These are phyloP conservation scores for Madurella fahalii DNA, from an alignment of 2,329 filamentous ascomycete species.

Conservation along the genomic window DNA sequence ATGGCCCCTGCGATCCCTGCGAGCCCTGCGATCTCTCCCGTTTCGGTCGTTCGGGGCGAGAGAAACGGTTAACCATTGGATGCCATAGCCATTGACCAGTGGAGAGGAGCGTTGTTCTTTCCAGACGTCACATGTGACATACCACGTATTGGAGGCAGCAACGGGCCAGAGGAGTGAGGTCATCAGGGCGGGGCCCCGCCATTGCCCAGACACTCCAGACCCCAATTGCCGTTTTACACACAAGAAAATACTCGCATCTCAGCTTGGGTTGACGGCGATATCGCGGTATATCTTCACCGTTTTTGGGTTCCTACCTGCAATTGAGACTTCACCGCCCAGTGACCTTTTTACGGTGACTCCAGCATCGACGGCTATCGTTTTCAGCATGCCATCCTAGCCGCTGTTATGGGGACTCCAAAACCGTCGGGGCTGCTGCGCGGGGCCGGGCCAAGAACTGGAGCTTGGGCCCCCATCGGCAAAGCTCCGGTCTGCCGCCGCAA, in stretches of 20 bases:
- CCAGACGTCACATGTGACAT: conserved; percentile 16
- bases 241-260: too few relatives aligned
- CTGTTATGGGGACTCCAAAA: neutral
- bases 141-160: neutral
- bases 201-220: neutral
- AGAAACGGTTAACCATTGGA: conserved; percentile 11
- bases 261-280: too few relatives aligned
- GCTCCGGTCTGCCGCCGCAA: conserved; percentile 28
- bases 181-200: conserved; percentile 17
- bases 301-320: too few relatives aligned
- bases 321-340: too few relatives aligned
- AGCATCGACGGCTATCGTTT: too few relatives aligned
- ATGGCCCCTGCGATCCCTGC: conserved; percentile 7
- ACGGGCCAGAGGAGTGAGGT: conserved; percentile 15
- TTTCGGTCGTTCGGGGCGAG: conserved; percentile 11
- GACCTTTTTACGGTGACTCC: too few relatives aligned
- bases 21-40: conserved; percentile 12
- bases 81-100: neutral
- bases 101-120: neutral
- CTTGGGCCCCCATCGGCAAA: conserved; percentile 16
- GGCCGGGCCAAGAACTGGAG: conserved; percentile 13
- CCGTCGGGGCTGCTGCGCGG: neutral
- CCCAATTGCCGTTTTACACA: neutral
- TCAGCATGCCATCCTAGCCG: too few relatives aligned
- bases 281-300: too few relatives aligned